These are phyloP conservation scores for Nannizziopsis barbatae DNA, from an alignment of 2,329 filamentous ascomycete species.

Conservation along the genomic window DNA sequence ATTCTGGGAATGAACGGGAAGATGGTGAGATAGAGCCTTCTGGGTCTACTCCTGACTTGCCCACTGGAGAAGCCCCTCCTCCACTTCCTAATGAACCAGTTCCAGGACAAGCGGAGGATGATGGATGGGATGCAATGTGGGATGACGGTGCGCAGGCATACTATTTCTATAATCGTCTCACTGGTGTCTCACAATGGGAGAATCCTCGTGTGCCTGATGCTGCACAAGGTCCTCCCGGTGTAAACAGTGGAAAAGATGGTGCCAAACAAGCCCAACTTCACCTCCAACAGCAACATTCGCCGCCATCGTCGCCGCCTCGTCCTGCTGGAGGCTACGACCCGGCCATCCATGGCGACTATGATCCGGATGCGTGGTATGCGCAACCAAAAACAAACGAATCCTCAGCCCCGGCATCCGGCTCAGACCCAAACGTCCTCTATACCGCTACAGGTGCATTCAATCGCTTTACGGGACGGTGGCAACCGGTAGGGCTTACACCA, in stretches of 20 bases:
- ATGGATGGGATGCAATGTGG: slow-evolving; percentile 75
- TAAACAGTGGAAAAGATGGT: slow-evolving; percentile 25
- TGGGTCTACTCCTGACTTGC: slow-evolving; percentile 30
- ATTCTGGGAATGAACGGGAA: slow-evolving; percentile 8
- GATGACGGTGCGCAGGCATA: slow-evolving; percentile 56
- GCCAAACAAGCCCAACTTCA: slow-evolving; percentile 26
- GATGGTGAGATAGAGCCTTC: slow-evolving; percentile 17
- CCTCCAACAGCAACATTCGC: slow-evolving; percentile 18
- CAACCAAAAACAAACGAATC: slow-evolving; percentile 37
- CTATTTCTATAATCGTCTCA: slow-evolving; percentile 79
- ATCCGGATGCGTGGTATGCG: slow-evolving; percentile 91
- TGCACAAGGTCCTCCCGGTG: slow-evolving; percentile 22
- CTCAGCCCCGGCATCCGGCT: slow-evolving; percentile 22
- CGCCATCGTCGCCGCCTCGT: slow-evolving; percentile 20
- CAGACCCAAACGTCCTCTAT: slow-evolving; percentile 45
- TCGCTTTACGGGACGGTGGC: slow-evolving; percentile 76
- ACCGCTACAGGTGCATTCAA: slow-evolving; percentile 70
- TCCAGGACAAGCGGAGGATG: slow-evolving; percentile 39
- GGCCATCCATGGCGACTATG: slow-evolving; percentile 90
- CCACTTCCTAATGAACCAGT: slow-evolving; percentile 45
- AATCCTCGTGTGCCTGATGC: slow-evolving; percentile 61
- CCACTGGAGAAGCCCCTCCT: slow-evolving; percentile 35
- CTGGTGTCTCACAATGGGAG: slow-evolving; percentile 65
- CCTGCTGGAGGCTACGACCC: slow-evolving; percentile 76
- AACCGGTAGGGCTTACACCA: slow-evolving; percentile 54